Conservation (phyloP, 1,284 basidiomycete genomes). For the Tetrapyrgos nigripes region DNA sequence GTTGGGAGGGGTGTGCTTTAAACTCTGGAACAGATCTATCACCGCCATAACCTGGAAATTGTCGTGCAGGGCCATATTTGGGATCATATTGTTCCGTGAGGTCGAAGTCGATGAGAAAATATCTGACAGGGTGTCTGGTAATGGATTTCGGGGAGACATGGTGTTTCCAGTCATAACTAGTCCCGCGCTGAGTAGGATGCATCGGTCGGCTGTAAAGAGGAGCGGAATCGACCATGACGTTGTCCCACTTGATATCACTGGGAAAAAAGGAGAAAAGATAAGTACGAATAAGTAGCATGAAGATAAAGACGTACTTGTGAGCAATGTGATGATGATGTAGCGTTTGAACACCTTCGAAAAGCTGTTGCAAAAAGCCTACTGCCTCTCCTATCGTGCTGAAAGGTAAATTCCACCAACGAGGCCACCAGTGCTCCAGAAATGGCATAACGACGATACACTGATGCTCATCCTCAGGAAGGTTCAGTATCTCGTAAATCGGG, state of each 20-base stretch:
- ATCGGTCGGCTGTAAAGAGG: conserved; percentile 29
- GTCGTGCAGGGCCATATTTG: neutral
- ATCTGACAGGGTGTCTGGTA: conserved; percentile 31
- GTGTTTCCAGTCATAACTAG: conserved; percentile 21
- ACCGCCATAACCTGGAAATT: conserved; percentile 3
- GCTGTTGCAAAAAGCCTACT: conserved; percentile 38
- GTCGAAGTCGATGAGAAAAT: conserved; percentile 40
- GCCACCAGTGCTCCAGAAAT: conserved; percentile 28
- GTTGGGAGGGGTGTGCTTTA: conserved; percentile 7
- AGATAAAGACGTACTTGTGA: conserved; percentile 29
- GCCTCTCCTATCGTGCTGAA: conserved; percentile 42
- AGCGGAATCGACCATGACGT: conserved; percentile 44
- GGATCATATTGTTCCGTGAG: conserved; percentile 33
- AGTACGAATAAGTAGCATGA: neutral
- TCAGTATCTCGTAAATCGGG: conserved; percentile 26
- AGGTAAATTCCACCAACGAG: conserved; percentile 12
- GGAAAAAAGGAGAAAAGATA: neutral
- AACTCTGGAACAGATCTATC: conserved; percentile 14
- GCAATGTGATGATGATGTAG: conserved; percentile 36
- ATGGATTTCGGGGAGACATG: conserved; percentile 28
- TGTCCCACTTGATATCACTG: conserved; percentile 41
- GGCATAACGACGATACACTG: conserved; percentile 37
- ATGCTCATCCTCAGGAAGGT: conserved; percentile 18
- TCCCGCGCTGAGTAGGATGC: conserved; percentile 24
- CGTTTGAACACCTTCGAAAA: conserved; percentile 42